Base-by-base conservation (phyloP, 345 rosid genomes). In the Dovyalis caffra region DNA sequence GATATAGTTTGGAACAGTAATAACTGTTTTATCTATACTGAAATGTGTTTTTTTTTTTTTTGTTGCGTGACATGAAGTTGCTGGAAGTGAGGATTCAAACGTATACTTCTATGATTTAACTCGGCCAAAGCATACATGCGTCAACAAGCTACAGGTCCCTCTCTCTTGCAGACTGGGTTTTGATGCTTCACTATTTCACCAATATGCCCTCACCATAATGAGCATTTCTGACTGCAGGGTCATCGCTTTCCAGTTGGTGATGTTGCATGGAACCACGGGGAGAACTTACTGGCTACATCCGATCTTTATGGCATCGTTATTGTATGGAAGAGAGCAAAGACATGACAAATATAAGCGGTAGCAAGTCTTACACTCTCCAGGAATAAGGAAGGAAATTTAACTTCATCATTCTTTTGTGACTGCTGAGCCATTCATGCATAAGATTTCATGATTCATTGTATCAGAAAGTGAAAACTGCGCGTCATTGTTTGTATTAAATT, bases 181-280 rank as follows among this genome's bases (percentile, higher is more conserved):
- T n/a, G 10, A 37, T 49, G 25, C 51, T 60, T 31, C 35, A 15
- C 23, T 35, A 15, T 43, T 25, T 61, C 49, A 23, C 45, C 62
- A 26, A 28, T 37, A 68, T 47, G 45, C 35, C 71, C 40, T 71
- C 43, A 37, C 58, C 64, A 31, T 26, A 15, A 61, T 0, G 21
- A 53, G 21, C 73, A 37, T 73, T 47, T 75, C 70, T 71, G 73
- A 53, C 1, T 82, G 73, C 93, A 91, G 99, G 98, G 99, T 73
- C 99, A 95, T 79, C 88, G 97, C 28, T 95, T 92, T 72, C 96
- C 98, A 0, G 97, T 92, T 18, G 81, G 85, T 73, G 88, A 84
- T 12, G 99, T 95, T 21, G 92, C 96, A 40, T 92, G 99, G 98
- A 92, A 95, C 87, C 90, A 92, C n/a, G 98, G 99, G 58, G 98